phyloP scores from a whole-genome alignment of 2,329 filamentous ascomycete genomes.

The Didymella segeticola region DNA sequence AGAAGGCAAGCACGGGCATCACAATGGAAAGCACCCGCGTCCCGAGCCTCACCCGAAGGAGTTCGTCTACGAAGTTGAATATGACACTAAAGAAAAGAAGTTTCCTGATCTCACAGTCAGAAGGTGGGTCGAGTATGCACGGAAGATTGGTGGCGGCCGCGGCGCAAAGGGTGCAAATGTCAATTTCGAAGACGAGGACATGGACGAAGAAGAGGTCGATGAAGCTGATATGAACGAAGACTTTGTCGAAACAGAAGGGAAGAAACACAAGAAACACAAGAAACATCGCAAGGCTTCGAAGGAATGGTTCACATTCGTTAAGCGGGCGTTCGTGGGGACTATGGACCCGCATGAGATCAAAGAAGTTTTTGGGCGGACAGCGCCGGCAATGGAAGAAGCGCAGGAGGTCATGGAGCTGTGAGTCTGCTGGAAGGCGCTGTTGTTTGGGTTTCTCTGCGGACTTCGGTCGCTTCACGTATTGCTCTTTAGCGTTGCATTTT shows the following conservation, averaged over 20 bases:
- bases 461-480: conserved; percentile 1
- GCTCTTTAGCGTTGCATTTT: conserved; percentile 19
- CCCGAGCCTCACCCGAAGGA: conserved; percentile 65
- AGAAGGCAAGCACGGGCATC: conserved; percentile 69
- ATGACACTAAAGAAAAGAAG: conserved; percentile 79
- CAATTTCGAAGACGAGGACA: conserved; percentile 33
- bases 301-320: conserved; percentile 78
- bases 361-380: conserved; percentile 40
- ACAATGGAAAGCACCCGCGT: conserved; percentile 55
- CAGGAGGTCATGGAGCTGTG: conserved; percentile 30
- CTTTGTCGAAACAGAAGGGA: conserved; percentile 29
- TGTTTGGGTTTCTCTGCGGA: neutral
- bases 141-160: conserved; percentile 70
- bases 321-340: conserved; percentile 80
- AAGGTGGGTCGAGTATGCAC: conserved; percentile 80
- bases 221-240: conserved; percentile 37
- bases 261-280: conserved; percentile 58
- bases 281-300: conserved; percentile 62
- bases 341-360: conserved; percentile 69
- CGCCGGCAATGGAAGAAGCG: neutral
- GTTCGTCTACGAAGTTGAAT: conserved; percentile 83
- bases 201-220: conserved; percentile 30
- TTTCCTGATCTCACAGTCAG: conserved; percentile 87
- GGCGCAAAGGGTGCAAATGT: conserved; percentile 22
- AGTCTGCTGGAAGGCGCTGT: neutral